Percentiles rank a stretch among this genome's conserved stretches.
Conservation (phyloP, 2,329 filamentous ascomycete genomes). For the Lasiodiplodia hormozganensis region DNA sequence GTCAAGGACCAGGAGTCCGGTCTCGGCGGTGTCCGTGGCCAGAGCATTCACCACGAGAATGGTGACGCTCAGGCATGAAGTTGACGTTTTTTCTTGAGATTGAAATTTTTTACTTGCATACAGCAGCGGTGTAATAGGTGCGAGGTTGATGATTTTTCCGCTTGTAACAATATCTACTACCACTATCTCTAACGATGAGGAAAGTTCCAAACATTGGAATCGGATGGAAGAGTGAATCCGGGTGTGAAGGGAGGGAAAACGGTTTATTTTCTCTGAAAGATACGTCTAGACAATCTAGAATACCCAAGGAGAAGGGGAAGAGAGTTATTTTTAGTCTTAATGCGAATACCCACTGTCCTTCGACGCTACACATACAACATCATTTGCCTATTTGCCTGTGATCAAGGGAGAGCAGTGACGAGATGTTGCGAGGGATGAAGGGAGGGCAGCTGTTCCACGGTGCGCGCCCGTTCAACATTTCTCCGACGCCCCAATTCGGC, state of each 20-base stretch:
- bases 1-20: slow-evolving; percentile 44
- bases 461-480: neutral
- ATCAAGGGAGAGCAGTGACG: neutral
- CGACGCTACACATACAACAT: neutral
- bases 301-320: neutral
- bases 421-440: neutral
- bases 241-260: neutral
- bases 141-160: slow-evolving; percentile 5
- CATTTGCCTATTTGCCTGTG: neutral
- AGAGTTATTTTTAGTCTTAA: slow-evolving; percentile 6
- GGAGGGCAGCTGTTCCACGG: neutral
- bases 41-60: slow-evolving; percentile 28
- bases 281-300: slow-evolving; percentile 3
- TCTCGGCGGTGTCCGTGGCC: slow-evolving; percentile 23
- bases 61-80: slow-evolving; percentile 7
- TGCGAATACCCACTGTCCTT: slow-evolving; percentile 19
- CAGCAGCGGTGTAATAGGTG: slow-evolving; percentile 6
- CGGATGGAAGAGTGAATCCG: neutral
- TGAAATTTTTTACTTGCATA: slow-evolving; percentile 11
- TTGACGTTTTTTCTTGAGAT: slow-evolving; percentile 11
- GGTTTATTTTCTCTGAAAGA: slow-evolving; percentile 2
- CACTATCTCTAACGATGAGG: slow-evolving; percentile 22
- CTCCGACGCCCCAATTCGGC: neutral
- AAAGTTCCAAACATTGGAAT: neutral
- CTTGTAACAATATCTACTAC: slow-evolving; percentile 13